A percentile compares a stretch with the other conserved stretches of the same genome.
phyloP scores from a whole-genome alignment of 208 protist genomes.

The Trypanosoma scelopori region DNA sequence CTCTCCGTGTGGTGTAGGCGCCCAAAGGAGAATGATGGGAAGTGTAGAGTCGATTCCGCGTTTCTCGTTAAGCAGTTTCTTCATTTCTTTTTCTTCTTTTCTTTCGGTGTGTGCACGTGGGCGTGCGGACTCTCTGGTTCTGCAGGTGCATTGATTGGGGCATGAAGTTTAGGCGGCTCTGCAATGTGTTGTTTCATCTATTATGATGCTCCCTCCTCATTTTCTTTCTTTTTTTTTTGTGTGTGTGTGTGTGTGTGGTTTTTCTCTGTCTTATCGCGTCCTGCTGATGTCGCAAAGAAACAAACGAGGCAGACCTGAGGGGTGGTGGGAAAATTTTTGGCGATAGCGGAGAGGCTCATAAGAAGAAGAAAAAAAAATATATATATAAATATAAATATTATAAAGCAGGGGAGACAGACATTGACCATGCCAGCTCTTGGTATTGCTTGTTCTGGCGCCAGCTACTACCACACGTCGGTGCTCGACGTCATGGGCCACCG shows the following conservation, averaged over 20 bases:
- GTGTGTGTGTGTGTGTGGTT: background rate
- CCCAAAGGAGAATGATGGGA: background rate
- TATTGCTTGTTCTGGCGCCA: constrained; percentile 70
- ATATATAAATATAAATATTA: no score
- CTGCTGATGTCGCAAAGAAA: constrained; percentile 3
- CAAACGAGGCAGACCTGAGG: background rate
- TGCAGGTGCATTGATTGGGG: no score
- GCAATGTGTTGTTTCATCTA: no score
- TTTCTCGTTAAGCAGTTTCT: constrained; percentile 1
- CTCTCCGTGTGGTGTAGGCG: background rate
- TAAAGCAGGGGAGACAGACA: background rate
- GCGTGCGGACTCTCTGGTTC: no score
- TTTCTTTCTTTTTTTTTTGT: constrained; percentile 11
- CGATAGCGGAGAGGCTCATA: background rate
- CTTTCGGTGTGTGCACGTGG: no score
- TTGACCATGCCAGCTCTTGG: constrained; percentile 62
- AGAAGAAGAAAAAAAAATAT: constrained; percentile 3
- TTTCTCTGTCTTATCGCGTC: constrained; percentile 6
- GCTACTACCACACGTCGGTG: constrained; percentile 53
- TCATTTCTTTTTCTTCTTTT: constrained; percentile 4
- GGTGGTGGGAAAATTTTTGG: no score
- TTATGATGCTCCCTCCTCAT: no score
- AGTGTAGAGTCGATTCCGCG: background rate
- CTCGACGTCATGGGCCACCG: constrained; percentile 71
- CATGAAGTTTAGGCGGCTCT: no score